Evolutionary conservation across 352 stramenopile genomes (phyloP).

Genomic region (Elongisporangium undulatum): DNA sequence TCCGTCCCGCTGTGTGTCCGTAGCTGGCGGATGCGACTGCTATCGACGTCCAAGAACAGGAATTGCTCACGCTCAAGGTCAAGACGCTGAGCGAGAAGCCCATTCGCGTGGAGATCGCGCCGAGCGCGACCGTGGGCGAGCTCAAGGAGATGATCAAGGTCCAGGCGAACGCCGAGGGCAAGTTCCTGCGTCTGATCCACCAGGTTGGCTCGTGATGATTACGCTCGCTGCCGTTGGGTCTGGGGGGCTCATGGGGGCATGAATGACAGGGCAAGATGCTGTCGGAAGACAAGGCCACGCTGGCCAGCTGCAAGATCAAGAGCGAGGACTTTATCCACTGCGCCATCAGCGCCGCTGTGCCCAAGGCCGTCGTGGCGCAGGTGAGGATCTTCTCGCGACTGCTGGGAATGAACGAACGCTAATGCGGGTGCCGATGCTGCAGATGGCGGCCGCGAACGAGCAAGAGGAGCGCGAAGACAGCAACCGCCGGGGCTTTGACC

Average conservation of each 20-base stretch:
- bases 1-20: not conserved
- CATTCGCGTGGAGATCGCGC: conserved; percentile 67
- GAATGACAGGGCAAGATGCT: conserved; percentile 72
- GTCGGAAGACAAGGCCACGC: conserved; percentile 71
- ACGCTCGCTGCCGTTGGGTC: not conserved
- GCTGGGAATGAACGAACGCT: not conserved
- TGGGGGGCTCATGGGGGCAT: not conserved
- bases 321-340: conserved; percentile 85
- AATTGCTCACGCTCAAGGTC: conserved; percentile 67
- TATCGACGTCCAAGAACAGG: conserved; percentile 50
- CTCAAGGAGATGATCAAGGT: conserved; percentile 79
- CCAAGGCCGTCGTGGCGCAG: conserved; percentile 76
- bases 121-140: conserved; percentile 52
- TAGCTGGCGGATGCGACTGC: conserved; percentile 44
- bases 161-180: conserved; percentile 67
- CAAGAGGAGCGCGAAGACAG: conserved; percentile 59
- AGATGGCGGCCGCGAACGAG: conserved; percentile 28
- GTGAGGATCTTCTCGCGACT: conserved; percentile 16
- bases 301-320: conserved; percentile 75
- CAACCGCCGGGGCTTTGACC: conserved; percentile 66
- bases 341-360: conserved; percentile 72
- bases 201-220: conserved; percentile 33
- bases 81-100: conserved; percentile 88
- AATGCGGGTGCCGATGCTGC: not conserved
- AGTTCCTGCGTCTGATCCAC: conserved; percentile 84